phyloP scores from a whole-genome alignment of 495 filamentous ascomycete species.

The Hypoxylon cercidicola region DNA sequence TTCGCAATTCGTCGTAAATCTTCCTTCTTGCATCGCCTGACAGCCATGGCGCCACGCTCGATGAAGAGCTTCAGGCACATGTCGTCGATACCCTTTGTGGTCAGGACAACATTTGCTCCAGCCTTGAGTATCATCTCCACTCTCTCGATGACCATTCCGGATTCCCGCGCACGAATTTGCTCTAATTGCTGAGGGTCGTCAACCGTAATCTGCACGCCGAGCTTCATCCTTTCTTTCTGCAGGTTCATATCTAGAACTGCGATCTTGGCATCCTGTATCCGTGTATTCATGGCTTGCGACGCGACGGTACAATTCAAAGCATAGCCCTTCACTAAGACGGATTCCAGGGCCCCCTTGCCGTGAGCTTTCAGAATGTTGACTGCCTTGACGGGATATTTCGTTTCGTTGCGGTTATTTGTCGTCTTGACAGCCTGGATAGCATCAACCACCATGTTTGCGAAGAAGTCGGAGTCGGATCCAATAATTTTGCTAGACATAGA shows the following conservation, averaged over 20 bases:
- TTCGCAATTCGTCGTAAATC: conserved; percentile 95
- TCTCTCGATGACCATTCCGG: conserved; percentile 91
- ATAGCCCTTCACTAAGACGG: conserved; percentile 93
- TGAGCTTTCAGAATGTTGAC: conserved; percentile 99
- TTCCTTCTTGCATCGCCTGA: conserved; percentile 98
- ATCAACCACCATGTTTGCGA: conserved; percentile 95
- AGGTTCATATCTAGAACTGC: conserved; percentile 97
- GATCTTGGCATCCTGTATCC: conserved; percentile 93
- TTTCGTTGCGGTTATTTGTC: conserved; percentile 86
- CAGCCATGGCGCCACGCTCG: conserved; percentile 95
- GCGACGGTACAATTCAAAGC: conserved; percentile 99
- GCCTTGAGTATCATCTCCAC: conserved; percentile 98
- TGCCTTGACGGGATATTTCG: conserved; percentile 98
- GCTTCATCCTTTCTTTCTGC: conserved; percentile 98
- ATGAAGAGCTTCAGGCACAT: conserved; percentile 93
- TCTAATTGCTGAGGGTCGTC: conserved; percentile 97
- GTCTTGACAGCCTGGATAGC: conserved; percentile 96
- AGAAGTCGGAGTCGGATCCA: conserved; percentile 95
- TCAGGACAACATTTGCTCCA: conserved; percentile 94
- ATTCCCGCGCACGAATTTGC: conserved; percentile 91
- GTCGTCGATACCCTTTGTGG: conserved; percentile 98
- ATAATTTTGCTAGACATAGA: conserved; percentile 99
- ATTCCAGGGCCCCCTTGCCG: conserved; percentile 90
- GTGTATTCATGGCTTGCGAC: conserved; percentile 96
- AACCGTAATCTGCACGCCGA: conserved; percentile 97